Conservation (phyloP, 2,329 filamentous ascomycete species). For the Calonectria hongkongensis region DNA sequence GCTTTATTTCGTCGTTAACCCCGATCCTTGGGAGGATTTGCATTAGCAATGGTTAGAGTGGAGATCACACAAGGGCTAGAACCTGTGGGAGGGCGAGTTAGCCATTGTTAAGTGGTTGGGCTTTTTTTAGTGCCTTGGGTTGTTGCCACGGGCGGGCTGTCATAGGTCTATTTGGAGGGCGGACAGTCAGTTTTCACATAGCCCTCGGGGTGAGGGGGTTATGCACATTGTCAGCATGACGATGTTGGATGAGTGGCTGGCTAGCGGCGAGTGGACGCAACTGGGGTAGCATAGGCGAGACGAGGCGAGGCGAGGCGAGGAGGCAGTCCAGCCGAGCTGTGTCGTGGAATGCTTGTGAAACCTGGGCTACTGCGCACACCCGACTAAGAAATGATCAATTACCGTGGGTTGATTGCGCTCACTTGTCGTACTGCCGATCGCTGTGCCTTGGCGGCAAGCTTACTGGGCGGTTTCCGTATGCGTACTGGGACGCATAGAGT, state of each 20-base stretch:
- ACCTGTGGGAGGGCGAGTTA: neutral
- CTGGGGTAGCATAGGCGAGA: slow-evolving; percentile 7
- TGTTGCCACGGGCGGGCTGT: slow-evolving; percentile 21
- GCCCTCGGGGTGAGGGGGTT: slow-evolving; percentile 7
- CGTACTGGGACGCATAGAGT: slow-evolving; percentile 32
- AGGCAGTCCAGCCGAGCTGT: slow-evolving; percentile 12
- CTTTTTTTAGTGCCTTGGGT: slow-evolving; percentile 11
- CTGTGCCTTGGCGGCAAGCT: slow-evolving; percentile 20
- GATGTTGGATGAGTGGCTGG: slow-evolving; percentile 31
- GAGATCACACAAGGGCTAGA: slow-evolving; percentile 9
- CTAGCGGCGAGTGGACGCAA: slow-evolving; percentile 29
- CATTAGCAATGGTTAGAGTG: neutral
- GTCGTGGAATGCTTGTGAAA: slow-evolving; percentile 33
- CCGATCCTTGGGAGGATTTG: neutral
- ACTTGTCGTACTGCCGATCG: slow-evolving; percentile 4
- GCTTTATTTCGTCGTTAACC: no score
- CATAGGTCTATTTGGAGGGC: slow-evolving; percentile 2
- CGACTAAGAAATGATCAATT: neutral
- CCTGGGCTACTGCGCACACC: slow-evolving; percentile 15
- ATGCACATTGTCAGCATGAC: slow-evolving; percentile 26
- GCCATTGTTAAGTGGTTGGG: slow-evolving; percentile 6
- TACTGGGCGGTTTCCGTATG: slow-evolving; percentile 15
- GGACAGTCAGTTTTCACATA: slow-evolving; percentile 13
- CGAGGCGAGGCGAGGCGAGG: slow-evolving; percentile 11
- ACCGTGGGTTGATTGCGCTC: neutral